Evolutionary conservation across 75 land plant species (phyloP), one percentile per base, ranked within the genome.

Genomic region (Ceratopteris richardii): DNA sequence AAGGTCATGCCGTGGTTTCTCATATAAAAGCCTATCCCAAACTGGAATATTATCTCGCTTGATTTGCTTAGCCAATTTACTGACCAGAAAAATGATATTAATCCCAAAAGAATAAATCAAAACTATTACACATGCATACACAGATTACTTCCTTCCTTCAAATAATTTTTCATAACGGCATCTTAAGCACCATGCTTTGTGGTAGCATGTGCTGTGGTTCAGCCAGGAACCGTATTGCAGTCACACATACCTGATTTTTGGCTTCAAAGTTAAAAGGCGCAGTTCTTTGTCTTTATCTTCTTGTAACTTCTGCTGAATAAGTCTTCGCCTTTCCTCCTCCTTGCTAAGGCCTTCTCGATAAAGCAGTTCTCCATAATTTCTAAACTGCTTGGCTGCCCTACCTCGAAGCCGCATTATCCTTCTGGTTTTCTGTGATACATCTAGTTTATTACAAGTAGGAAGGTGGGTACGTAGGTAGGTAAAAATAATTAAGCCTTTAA

Each of bases 321-420:
- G 48, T 11, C 23, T 64, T 53, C 18, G 37, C 31, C 47, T 62
- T 21, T 73, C 50, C 12, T 66, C 61, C 44, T 31, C 58, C 20
- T 61, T 66, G 2, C 33, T 66, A 9, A 73, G 54, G 26, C 76
- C 76, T 29, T 73, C 76, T 56, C 22, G 30, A 36, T 73, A 73
- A 25, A 73, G 60, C 13, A 73, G 43, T 46, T 73, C 76, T 1
- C 76, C 76, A 56, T 73, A 73, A 31, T 73, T 73, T 23, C 58
- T 50, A 23, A 67, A 73, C 39, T 73, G 70, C 18, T 73, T 73
- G 21, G 75, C 75, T 29, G 54, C 60, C 29, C 58, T 36, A n/a
- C 62, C 67, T 44, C 75, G 59, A 46, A 72, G 53, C 31, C 63
- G 36, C 75, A 66, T 66, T 6, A 72, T 66, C 30, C 51, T 73